Percentiles rank a stretch among this genome's conserved stretches.
Conservation (phyloP, 805 yeast species). For the Kluyveromyces siamensis region DNA sequence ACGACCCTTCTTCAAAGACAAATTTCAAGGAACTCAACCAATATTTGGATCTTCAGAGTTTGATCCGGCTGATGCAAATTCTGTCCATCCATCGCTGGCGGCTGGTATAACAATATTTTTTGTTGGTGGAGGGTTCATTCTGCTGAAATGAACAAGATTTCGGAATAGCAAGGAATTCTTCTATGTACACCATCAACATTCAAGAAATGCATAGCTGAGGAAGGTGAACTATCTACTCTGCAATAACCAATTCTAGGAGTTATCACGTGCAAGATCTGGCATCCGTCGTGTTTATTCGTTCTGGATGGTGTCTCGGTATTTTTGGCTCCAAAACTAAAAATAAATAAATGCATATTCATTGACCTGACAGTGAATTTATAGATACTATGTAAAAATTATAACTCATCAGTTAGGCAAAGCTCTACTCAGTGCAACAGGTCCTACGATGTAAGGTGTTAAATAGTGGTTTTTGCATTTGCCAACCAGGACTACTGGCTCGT, state of each 20-base stretch:
- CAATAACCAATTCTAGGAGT: too few species aligned
- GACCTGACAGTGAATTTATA: neutral
- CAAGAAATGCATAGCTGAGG: too few species aligned
- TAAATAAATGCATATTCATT: neutral
- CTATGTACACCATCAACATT: too few species aligned
- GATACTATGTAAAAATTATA: too few species aligned
- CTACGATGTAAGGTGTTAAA: slow-evolving; percentile 20
- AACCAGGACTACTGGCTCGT: slow-evolving; percentile 7
- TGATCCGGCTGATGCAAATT: slow-evolving; percentile 20
- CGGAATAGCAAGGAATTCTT: neutral
- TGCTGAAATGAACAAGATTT: slow-evolving; percentile 1
- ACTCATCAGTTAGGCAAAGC: slow-evolving; percentile 5
- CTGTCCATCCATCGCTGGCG: slow-evolving; percentile 12
- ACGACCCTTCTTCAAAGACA: neutral
- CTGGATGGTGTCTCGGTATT: too few species aligned
- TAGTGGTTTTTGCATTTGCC: slow-evolving; percentile 22
- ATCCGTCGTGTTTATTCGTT: too few species aligned
- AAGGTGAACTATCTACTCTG: too few species aligned
- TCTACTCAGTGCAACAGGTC: slow-evolving; percentile 22
- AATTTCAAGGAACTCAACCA: slow-evolving; percentile 1
- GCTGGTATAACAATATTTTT: slow-evolving; percentile 9
- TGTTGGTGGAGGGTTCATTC: slow-evolving; percentile 4
- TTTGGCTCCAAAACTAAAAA: too few species aligned
- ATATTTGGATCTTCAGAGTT: slow-evolving; percentile 10
- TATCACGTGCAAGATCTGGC: too few species aligned